phyloP scores from a whole-genome alignment of 352 stramenopile species.

The Thalassiosira exigua region DNA sequence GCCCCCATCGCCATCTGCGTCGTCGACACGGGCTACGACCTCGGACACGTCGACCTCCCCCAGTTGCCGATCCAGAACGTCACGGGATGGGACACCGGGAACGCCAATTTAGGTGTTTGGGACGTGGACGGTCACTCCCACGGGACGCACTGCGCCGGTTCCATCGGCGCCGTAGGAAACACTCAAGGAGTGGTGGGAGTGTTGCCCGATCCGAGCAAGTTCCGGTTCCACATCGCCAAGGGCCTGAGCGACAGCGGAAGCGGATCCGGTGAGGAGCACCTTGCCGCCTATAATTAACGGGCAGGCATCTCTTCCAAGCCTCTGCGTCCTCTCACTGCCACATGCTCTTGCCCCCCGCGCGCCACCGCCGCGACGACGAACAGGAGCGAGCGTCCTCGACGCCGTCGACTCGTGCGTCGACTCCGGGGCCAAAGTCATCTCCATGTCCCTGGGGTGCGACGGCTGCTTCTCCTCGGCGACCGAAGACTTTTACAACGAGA shows the following conservation, averaged over 20 bases:
- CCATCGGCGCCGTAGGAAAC: slow-evolving; percentile 45
- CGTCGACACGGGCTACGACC: slow-evolving; percentile 60
- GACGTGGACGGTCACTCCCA: slow-evolving; percentile 41
- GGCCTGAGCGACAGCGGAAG: slow-evolving; percentile 53
- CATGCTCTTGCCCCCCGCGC: too few relatives aligned
- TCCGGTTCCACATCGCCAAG: slow-evolving; percentile 56
- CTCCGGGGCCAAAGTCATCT: slow-evolving; percentile 71
- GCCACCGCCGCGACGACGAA: too few relatives aligned
- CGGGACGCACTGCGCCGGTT: slow-evolving; percentile 30
- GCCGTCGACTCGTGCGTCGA: slow-evolving; percentile 55
- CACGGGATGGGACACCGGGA: slow-evolving; percentile 9
- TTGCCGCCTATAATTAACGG: too few relatives aligned
- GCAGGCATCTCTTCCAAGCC: too few relatives aligned
- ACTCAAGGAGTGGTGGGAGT: slow-evolving; percentile 40
- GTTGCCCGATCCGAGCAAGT: slow-evolving; percentile 20
- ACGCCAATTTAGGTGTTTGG: background rate
- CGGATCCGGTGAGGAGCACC: too few relatives aligned
- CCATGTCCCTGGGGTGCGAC: slow-evolving; percentile 63
- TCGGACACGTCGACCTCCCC: slow-evolving; percentile 50
- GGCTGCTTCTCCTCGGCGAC: slow-evolving; percentile 1
- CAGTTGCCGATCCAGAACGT: background rate
- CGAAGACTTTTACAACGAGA: slow-evolving; percentile 17
- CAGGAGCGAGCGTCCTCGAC: slow-evolving; percentile 37
- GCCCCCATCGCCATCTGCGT: slow-evolving; percentile 52
- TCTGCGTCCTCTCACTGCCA: too few relatives aligned